These are phyloP conservation scores for Mychonastes homosphaera DNA, from an alignment of 139 green algal genomes.

Conservation along the genomic window DNA sequence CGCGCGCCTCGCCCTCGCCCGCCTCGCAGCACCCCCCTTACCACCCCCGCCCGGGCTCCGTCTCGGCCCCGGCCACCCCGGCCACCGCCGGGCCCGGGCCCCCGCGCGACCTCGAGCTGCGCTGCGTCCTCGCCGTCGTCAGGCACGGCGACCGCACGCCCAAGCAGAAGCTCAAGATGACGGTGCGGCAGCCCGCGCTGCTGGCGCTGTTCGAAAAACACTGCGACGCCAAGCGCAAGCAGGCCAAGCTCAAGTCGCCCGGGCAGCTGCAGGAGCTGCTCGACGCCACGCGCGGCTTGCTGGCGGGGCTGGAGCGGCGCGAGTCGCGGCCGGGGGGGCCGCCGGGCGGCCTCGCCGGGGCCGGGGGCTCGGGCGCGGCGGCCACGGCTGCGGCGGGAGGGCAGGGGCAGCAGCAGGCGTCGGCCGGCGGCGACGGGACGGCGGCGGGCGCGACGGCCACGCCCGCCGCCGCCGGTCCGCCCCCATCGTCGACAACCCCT, in stretches of 20 bases:
- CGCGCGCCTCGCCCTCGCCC: no score
- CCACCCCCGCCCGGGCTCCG: no score
- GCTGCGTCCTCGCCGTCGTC: conserved; percentile 88
- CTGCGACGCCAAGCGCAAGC: conserved; percentile 72
- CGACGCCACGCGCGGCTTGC: conserved; percentile 63
- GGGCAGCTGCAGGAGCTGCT: conserved; percentile 90
- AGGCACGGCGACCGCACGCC: conserved; percentile 90
- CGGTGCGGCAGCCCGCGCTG: conserved; percentile 55
- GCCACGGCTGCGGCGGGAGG: neutral
- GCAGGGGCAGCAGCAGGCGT: conserved; percentile 5
- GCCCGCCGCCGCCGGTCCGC: conserved; percentile 1
- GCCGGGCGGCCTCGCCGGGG: neutral
- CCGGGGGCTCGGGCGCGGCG: neutral
- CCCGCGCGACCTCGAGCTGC: conserved; percentile 55
- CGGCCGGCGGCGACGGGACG: neutral
- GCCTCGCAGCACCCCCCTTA: no score
- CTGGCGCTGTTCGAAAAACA: conserved; percentile 78
- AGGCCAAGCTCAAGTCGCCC: conserved; percentile 96
- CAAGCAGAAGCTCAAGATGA: conserved; percentile 99
- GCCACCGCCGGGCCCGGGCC: no score
- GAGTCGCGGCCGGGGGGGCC: neutral
- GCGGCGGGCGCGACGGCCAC: neutral
- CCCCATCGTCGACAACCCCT: neutral
- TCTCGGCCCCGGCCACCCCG: no score
- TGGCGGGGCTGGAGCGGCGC: conserved; percentile 26